A percentile compares a stretch with the other conserved stretches of the same genome.
These are phyloP conservation scores for Balakata baccata DNA, from an alignment of 345 rosid species.

Conservation along the genomic window DNA sequence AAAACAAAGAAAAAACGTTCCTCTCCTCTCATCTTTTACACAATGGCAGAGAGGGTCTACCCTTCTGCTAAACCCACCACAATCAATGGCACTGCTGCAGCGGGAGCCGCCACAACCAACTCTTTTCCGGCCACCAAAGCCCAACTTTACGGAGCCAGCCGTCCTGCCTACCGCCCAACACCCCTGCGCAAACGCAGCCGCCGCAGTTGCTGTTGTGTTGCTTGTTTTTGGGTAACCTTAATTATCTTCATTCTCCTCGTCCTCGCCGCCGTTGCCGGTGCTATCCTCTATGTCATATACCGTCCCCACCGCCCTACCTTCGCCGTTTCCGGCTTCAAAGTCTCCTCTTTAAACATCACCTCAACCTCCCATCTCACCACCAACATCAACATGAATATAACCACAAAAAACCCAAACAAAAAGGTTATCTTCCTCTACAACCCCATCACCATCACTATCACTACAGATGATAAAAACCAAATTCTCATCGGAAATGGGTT, in stretches of 20 bases:
- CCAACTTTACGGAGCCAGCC: conserved; percentile 63
- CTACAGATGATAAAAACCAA: conserved; percentile 31
- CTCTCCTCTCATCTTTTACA: neutral
- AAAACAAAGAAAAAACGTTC: conserved; percentile 6
- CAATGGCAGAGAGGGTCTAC: conserved; percentile 61
- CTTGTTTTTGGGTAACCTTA: conserved; percentile 51
- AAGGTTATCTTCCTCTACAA: conserved; percentile 60
- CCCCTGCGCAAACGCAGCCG: conserved; percentile 48
- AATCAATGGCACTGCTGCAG: conserved; percentile 24
- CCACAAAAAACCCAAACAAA: conserved; percentile 76
- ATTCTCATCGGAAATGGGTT: conserved; percentile 54
- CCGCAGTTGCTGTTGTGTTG: conserved; percentile 55
- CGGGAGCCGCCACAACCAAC: conserved; percentile 21
- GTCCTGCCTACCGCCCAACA: conserved; percentile 74
- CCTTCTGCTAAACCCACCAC: conserved; percentile 57
- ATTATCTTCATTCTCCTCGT: conserved; percentile 46
- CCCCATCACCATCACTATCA: conserved; percentile 37
- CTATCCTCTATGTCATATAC: conserved; percentile 59
- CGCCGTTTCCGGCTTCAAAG: conserved; percentile 54
- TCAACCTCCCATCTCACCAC: conserved; percentile 44
- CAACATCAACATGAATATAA: conserved; percentile 55
- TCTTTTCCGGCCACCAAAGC: conserved; percentile 68
- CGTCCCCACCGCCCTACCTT: conserved; percentile 74
- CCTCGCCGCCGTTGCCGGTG: conserved; percentile 46
- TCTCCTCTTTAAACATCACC: conserved; percentile 59